Evolutionary conservation across 2,329 filamentous ascomycete species (phyloP), one percentile per base, ranked within the genome.

Genomic region (Zarea fungicola): DNA sequence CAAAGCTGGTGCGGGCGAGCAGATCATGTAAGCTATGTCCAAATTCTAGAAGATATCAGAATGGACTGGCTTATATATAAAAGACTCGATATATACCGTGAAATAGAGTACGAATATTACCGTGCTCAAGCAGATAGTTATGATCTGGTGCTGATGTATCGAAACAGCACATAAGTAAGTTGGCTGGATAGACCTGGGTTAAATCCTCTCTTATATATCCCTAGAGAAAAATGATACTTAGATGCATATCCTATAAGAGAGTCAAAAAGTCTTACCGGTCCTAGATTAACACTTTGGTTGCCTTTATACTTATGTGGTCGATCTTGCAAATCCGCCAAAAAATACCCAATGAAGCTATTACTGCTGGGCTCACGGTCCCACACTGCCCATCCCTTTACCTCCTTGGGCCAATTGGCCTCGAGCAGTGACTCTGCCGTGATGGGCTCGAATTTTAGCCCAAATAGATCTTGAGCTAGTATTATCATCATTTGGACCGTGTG

Each of bases 281-380:
- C 18, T 5, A 37, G 35, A 23, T 37, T 37, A 9, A 37, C 35
- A 37, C 35, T 37, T 22, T 37, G 35, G 35, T 37, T 37, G 18
- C 35, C 35, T 37, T 37, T 37, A 37, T 37, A 37, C 35, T 37
- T 37, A 13, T 37, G 35, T 22, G 35, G 35, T 37, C 35, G 35
- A 37, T 37, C 18, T 37, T 37, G 18, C 18, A 23, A 22, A 22
- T 37, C 35, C 2, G 35, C 35, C 35, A 37, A 10, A 22, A 37
- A 37, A 19, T 37, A 37, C 8, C 35, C 35, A 22, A 37, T 22
- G 23, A 5, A 37, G 18, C 35, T 37, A 19, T 22, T n/a, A 22
- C 35, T 22, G 18, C 9, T 37, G 11, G 35, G 35, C 18, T 37
- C 35, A 22, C 35, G 35, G 8, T 37, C 35, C 35, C 35, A 37